Conservation (phyloP, 805 yeast species). For the Wickerhamiella alocasiicola region DNA sequence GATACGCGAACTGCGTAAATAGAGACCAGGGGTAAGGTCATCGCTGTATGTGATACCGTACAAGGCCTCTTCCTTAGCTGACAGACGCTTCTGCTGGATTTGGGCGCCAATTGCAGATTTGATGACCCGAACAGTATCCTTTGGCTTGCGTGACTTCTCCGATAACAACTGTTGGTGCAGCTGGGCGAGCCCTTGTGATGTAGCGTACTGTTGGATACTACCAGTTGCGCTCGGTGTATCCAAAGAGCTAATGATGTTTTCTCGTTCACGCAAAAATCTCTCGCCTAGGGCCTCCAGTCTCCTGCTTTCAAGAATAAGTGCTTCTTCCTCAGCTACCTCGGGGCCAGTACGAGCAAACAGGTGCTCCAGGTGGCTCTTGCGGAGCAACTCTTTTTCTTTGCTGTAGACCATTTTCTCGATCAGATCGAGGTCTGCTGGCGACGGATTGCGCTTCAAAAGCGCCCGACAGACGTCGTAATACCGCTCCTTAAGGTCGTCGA, state of each 20-base stretch:
- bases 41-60: conserved; percentile 67
- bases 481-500: conserved; percentile 76
- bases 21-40: conserved; percentile 57
- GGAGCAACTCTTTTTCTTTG: conserved; percentile 56
- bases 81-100: conserved; percentile 40
- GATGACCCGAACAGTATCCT: conserved; percentile 7
- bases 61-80: conserved; percentile 68
- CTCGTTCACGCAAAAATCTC: conserved; percentile 72
- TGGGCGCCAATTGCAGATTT: conserved; percentile 21
- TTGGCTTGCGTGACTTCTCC: conserved; percentile 39
- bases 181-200: conserved; percentile 83
- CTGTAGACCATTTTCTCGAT: conserved; percentile 57
- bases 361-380: conserved; percentile 70
- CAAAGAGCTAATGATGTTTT: conserved; percentile 58
- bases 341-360: conserved; percentile 80
- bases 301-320: conserved; percentile 81
- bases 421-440: conserved; percentile 38
- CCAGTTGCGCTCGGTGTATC: conserved; percentile 73
- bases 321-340: conserved; percentile 96
- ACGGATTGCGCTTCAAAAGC: conserved; percentile 35
- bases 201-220: conserved; percentile 58
- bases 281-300: conserved; percentile 87
- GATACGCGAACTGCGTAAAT: conserved; percentile 64
- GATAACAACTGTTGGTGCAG: conserved; percentile 66
- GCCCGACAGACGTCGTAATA: conserved; percentile 58